Base-by-base conservation (phyloP, 2,329 filamentous ascomycete genomes). In the Massarina eburnea region DNA sequence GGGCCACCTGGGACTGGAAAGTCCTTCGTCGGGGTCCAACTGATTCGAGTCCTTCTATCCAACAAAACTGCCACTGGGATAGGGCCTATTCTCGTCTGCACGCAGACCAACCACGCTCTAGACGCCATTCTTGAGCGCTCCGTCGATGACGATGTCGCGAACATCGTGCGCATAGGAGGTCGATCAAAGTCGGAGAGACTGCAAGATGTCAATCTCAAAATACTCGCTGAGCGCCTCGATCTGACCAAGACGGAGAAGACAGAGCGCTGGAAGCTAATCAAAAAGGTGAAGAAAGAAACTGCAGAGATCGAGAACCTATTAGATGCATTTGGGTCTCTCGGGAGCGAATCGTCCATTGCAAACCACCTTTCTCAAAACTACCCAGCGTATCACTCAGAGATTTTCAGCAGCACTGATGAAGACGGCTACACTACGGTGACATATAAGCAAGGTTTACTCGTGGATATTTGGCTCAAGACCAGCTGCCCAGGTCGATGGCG, bases 1-100 rank as follows among this genome's bases (percentile, higher is more conserved):
- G 86, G 86, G 0, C 85, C 85, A 0, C 85, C 85, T 0, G 85
- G 86, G 0, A 89, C 85, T 0, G 85, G 86, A 0, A 89, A 89
- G 59, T 80, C 75, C 4, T 87, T 78, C 51, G 74, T 78, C 0
- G 84, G 84, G 2, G 74, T 81, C 2, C 73, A 78, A 33, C 61
- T 88, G n/a, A 77, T 85, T 46, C 77, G 78, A 48, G 73, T 76
- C 0, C 59, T 85, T 5, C 57, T 85, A 71, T 8, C 76, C 71
- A 64, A 68, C 43, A 70, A 64, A 21, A 33, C 49, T 0, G 57
- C 49, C n/a, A 66, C 55, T 0, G 41, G 59, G 0, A 51, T 80
- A 1, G 75, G 76, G 0, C 77, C 76, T 0, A 74, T 81, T 4
- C 49, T 81, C 8, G 52, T 62, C 18, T 58, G 62, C 59, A 76